A percentile compares a stretch with the other conserved stretches of the same genome.
Conservation (phyloP, 768 basidiomycete genomes). For the Boletus pseudo-olivaceus region DNA sequence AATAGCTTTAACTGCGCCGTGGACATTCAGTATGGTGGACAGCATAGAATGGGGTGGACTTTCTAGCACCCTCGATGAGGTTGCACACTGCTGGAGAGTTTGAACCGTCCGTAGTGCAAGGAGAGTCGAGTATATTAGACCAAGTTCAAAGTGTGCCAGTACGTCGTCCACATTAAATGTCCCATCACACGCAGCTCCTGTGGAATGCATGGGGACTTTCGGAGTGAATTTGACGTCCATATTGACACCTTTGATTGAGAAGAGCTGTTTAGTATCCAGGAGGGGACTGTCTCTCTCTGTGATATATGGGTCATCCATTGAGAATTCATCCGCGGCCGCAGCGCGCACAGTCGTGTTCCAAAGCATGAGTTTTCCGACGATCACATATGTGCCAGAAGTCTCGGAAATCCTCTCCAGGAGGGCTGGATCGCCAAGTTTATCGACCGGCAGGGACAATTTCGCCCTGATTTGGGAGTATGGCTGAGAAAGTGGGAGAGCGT, state of each 20-base stretch:
- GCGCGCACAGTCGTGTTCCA: conserved; percentile 54
- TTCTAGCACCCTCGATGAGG: conserved; percentile 14
- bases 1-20: conserved; percentile 39
- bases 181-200: conserved; percentile 36
- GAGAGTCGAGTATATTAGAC: conserved; percentile 66
- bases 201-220: not conserved
- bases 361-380: conserved; percentile 42
- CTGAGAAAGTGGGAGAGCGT: conserved; percentile 18
- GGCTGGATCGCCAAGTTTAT: conserved; percentile 45
- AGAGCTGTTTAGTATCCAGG: conserved; percentile 39
- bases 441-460: conserved; percentile 53
- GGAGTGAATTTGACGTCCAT: conserved; percentile 27
- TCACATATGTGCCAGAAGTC: conserved; percentile 35
- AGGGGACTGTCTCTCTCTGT: conserved; percentile 49
- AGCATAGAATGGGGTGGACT: conserved; percentile 17
- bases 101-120: conserved; percentile 56
- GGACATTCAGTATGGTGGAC: conserved; percentile 23
- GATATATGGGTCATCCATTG: conserved; percentile 62
- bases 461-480: conserved; percentile 44
- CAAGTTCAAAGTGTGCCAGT: conserved; percentile 52
- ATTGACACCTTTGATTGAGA: conserved; percentile 37
- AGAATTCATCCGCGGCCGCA: conserved; percentile 63
- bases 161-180: conserved; percentile 51
- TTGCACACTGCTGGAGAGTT: conserved; percentile 31
- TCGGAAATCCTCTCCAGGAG: conserved; percentile 37